Evolutionary conservation across 129 eudicot genomes (phyloP).

Genomic region (Silybum marianum): DNA sequence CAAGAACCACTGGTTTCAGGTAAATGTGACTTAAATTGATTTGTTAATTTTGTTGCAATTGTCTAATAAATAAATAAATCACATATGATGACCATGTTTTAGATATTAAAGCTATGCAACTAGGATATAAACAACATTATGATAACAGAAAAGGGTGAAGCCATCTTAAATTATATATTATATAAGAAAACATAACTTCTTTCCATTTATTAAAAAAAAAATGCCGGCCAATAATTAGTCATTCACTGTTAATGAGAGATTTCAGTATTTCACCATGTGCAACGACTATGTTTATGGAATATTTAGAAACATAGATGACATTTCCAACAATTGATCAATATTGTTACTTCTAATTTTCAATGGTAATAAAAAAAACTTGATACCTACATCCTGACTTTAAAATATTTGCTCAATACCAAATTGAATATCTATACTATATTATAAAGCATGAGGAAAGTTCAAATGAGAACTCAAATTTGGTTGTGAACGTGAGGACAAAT

Average conservation of each 20-base stretch:
- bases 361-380: not conserved
- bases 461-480: too few species aligned
- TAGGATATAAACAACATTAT: not conserved
- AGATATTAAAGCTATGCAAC: not conserved
- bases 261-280: not conserved
- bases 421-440: too few species aligned
- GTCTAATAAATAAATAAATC: not conserved
- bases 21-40: not conserved
- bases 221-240: not conserved
- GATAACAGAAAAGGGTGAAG: not conserved
- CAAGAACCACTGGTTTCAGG: not conserved
- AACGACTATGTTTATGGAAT: not conserved
- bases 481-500: too few species aligned
- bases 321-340: not conserved
- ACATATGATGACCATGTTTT: not conserved
- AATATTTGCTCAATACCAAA: not conserved
- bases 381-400: not conserved
- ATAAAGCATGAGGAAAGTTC: too few species aligned
- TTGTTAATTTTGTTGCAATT: not conserved
- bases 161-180: not conserved
- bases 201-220: not conserved
- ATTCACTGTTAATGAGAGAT: not conserved
- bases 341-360: not conserved
- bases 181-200: not conserved
- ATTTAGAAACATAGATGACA: not conserved